Evolutionary conservation across 495 filamentous ascomycete genomes (phyloP), one percentile per base, ranked within the genome.

Genomic region (Talaromyces liani): DNA sequence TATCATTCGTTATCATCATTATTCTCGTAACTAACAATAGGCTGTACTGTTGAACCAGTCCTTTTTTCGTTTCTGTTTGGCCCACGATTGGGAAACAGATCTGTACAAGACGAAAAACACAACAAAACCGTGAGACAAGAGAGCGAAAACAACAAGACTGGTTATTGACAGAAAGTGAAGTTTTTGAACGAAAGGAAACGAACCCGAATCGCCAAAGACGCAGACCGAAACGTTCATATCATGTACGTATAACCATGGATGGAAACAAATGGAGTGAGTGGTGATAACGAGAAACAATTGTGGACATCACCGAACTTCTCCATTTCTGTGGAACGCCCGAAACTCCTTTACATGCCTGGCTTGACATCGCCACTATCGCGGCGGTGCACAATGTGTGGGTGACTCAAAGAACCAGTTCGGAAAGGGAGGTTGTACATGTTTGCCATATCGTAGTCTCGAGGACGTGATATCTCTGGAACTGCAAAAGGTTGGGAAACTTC

Each of bases 361-460:
- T 25, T 41, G 9, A 29, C 10, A 25, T 41, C 36, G 36, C 18
- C 45, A 34, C 45, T 34, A 33, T 54, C 47, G 12, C 20, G 60
- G 20, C 47, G 62, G 36, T 69, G 66, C 62, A 71, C 18, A 22
- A 70, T 69, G 33, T 75, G 66, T 10, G 70, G 70, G 62, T 74
- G 77, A 16, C 72, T 70, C 20, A 76, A 49, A 0, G 70, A 76
- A 14, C 72, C 74, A 4, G 72, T 73, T 59, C 73, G 73, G 65
- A 76, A 74, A 36, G 70, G 65, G 10, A 68, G 27, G n/a, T 64
- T 61, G 27, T 70, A 68, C 49, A 69, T 59, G 53, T 57, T 56
- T 22, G 68, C 49, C 1, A 67, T 36, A 9, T 72, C 72, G 34
- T 75, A 18, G 7, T 63, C 56, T 18, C 56, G 31, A 65, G 67